These are phyloP conservation scores for Plasmodium adleri DNA, from an alignment of 169 alveolate genomes.

Conservation along the genomic window DNA sequence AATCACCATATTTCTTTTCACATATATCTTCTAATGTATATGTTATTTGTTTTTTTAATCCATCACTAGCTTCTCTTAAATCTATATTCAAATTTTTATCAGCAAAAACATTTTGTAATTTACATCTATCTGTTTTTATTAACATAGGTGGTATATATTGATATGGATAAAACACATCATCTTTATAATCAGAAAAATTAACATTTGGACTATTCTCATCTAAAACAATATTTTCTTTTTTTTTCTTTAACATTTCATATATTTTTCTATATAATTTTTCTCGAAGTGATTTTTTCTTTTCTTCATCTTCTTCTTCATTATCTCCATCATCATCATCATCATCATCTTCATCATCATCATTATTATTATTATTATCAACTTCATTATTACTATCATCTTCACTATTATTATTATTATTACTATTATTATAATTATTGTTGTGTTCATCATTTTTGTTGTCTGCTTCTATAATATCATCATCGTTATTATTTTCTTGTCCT, in stretches of 20 bases:
- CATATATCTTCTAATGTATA: constrained; percentile 40
- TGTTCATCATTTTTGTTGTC: background rate
- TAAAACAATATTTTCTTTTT: background rate
- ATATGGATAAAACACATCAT: constrained; percentile 34
- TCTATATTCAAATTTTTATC: constrained; percentile 14
- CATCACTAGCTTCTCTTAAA: constrained; percentile 43
- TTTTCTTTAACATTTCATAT: background rate
- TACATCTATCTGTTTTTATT: constrained; percentile 25
- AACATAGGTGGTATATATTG: constrained; percentile 61
- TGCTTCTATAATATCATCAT: background rate
- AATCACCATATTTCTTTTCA: constrained; percentile 22
- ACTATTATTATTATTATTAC: background rate
- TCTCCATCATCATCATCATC: background rate
- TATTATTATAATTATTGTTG: background rate
- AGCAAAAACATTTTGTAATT: constrained; percentile 41
- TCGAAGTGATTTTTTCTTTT: background rate
- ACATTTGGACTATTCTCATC: background rate
- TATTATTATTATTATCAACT: background rate
- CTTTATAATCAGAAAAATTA: background rate
- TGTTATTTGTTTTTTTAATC: constrained; percentile 17
- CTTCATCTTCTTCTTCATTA: background rate
- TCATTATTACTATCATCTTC: background rate
- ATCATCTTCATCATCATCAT: background rate
- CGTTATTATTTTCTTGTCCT: too few species aligned
- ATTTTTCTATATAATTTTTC: background rate